phyloP scores from a whole-genome alignment of 1,284 basidiomycete species.

The Ganoderma boninense region DNA sequence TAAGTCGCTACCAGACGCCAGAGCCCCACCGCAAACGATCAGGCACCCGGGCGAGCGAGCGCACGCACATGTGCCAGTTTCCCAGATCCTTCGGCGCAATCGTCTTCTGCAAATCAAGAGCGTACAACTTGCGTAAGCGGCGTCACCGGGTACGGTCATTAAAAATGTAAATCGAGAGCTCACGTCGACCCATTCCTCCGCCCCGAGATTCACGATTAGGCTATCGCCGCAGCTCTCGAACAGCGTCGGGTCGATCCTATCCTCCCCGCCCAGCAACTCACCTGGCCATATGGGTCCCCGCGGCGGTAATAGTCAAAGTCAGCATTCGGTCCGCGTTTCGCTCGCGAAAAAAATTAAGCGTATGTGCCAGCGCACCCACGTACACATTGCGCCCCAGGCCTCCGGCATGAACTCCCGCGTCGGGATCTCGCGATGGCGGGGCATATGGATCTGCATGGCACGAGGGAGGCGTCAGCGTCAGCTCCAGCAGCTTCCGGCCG shows the following conservation, averaged over 20 bases:
- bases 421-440: conserved; percentile 43
- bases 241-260: conserved; percentile 43
- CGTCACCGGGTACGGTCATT: neutral
- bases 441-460: conserved; percentile 43
- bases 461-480: neutral
- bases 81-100: conserved; percentile 43
- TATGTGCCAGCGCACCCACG: conserved; percentile 4
- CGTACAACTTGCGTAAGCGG: neutral
- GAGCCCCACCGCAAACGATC: neutral
- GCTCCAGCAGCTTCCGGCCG: neutral
- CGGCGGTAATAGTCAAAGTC: neutral
- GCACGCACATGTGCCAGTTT: conserved; percentile 45
- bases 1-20: neutral
- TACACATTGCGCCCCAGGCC: conserved; percentile 48
- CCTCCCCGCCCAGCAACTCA: conserved; percentile 46
- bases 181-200: conserved; percentile 41
- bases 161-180: conserved; percentile 8
- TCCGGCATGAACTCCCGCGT: conserved; percentile 44
- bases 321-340: neutral
- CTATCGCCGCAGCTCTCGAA: conserved; percentile 46
- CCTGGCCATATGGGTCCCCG: conserved; percentile 25
- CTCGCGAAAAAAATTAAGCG: too few relatives aligned
- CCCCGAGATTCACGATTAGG: conserved; percentile 46
- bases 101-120: conserved; percentile 25
- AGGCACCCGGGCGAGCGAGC: conserved; percentile 12